Conservation (phyloP, 768 basidiomycete genomes). For the Pleurotus sapidus region DNA sequence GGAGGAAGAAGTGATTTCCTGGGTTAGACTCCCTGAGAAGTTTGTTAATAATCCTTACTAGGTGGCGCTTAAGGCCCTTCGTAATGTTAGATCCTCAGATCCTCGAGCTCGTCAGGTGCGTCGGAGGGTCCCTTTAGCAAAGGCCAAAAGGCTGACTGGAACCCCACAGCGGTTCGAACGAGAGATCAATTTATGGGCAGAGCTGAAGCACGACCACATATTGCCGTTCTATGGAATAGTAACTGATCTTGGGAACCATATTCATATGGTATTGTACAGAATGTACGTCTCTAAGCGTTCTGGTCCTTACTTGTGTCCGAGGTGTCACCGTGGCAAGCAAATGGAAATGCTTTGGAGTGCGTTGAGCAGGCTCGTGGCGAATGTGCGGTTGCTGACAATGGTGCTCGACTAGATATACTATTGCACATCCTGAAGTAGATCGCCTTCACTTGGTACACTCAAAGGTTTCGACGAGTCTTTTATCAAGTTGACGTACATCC, state of each 20-base stretch:
- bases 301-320: slow-evolving; percentile 14
- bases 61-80: slow-evolving; percentile 58
- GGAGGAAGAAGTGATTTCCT: slow-evolving; percentile 41
- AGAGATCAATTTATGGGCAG: slow-evolving; percentile 54
- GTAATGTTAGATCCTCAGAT: slow-evolving; percentile 42
- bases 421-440: slow-evolving; percentile 29
- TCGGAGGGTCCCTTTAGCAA: neutral
- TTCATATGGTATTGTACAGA: slow-evolving; percentile 40
- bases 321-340: slow-evolving; percentile 64
- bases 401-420: slow-evolving; percentile 17
- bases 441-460: slow-evolving; percentile 39
- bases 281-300: too few relatives aligned
- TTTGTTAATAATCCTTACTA: slow-evolving; percentile 16
- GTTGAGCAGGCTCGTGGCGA: slow-evolving; percentile 9
- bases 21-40: neutral
- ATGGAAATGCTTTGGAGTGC: slow-evolving; percentile 54
- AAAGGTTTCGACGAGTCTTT: neutral
- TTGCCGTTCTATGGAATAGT: slow-evolving; percentile 57
- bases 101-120: slow-evolving; percentile 39
- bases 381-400: neutral
- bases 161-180: slow-evolving; percentile 47
- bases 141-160: too few relatives aligned
- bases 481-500: neutral
- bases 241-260: slow-evolving; percentile 45
- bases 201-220: slow-evolving; percentile 48